Evolutionary conservation across 768 basidiomycete genomes (phyloP).

Genomic region (Austroboletus eburneus): DNA sequence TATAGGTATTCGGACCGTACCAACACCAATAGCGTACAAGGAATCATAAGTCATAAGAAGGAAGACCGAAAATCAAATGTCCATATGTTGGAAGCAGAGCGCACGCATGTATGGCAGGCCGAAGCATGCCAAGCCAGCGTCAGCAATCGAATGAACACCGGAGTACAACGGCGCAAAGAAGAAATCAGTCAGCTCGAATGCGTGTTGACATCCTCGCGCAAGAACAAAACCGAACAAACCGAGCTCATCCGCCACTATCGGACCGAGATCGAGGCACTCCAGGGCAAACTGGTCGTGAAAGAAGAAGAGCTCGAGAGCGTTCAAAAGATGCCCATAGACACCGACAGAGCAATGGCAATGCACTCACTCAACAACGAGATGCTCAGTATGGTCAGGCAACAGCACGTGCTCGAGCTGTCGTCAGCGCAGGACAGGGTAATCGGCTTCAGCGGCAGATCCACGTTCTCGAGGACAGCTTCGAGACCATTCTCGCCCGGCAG

Average conservation of each 20-base stretch:
- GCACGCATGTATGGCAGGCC: too few species aligned
- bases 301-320: constrained; percentile 66
- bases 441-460: too few species aligned
- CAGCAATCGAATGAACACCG: constrained; percentile 48
- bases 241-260: constrained; percentile 61
- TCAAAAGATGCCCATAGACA: constrained; percentile 36
- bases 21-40: too few species aligned
- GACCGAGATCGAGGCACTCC: constrained; percentile 66
- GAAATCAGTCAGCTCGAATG: constrained; percentile 50
- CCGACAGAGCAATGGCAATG: constrained; percentile 32
- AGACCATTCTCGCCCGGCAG: constrained; percentile 47
- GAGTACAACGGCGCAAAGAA: constrained; percentile 45
- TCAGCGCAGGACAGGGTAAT: constrained; percentile 72
- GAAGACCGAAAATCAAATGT: too few species aligned
- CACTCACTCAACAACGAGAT: constrained; percentile 72
- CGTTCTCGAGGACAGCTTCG: constrained; percentile 36
- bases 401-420: constrained; percentile 78
- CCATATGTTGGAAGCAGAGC: constrained; percentile 65
- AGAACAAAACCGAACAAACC: constrained; percentile 54
- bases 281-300: constrained; percentile 53
- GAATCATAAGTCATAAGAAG: too few species aligned
- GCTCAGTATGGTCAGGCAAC: constrained; percentile 61
- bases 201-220: constrained; percentile 47
- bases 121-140: constrained; percentile 53
- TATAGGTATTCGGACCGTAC: too few species aligned